phyloP scores from a whole-genome alignment of 2,329 filamentous ascomycete species.

The Pseudogymnoascus sp. region DNA sequence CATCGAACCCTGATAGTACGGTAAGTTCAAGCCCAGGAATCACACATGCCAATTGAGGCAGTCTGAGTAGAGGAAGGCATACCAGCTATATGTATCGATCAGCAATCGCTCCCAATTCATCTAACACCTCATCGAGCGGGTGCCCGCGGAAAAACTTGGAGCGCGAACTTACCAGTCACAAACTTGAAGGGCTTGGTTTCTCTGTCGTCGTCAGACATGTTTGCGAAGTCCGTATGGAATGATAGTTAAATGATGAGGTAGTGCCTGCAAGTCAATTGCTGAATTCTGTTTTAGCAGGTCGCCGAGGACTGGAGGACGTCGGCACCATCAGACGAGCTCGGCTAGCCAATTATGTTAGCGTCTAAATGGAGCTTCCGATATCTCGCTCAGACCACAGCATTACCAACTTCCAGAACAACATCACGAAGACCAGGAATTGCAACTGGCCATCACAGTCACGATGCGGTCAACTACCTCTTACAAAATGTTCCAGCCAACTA shows the following conservation, averaged over 20 bases:
- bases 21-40: not conserved
- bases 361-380: conserved; percentile 17
- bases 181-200: conserved; percentile 99
- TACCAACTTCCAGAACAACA: conserved; percentile 12
- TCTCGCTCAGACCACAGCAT: conserved; percentile 15
- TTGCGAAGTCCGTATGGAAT: conserved; percentile 41
- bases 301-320: conserved; percentile 16
- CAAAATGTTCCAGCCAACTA: conserved; percentile 58
- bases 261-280: conserved; percentile 11
- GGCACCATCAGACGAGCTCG: conserved; percentile 20
- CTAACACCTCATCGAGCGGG: conserved; percentile 22
- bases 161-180: conserved; percentile 73
- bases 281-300: conserved; percentile 17
- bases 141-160: conserved; percentile 13
- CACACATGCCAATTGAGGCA: not conserved
- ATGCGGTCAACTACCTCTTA: conserved; percentile 49
- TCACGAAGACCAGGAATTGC: conserved; percentile 11
- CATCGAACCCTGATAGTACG: conserved; percentile 72
- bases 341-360: conserved; percentile 30
- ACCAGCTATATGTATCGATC: conserved; percentile 39
- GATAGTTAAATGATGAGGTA: not conserved
- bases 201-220: conserved; percentile 82
- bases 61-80: conserved; percentile 24
- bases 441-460: conserved; percentile 14
- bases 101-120: conserved; percentile 29